Base-by-base conservation (phyloP, 2,329 filamentous ascomycete genomes). In the Epicoccum nigrum region DNA sequence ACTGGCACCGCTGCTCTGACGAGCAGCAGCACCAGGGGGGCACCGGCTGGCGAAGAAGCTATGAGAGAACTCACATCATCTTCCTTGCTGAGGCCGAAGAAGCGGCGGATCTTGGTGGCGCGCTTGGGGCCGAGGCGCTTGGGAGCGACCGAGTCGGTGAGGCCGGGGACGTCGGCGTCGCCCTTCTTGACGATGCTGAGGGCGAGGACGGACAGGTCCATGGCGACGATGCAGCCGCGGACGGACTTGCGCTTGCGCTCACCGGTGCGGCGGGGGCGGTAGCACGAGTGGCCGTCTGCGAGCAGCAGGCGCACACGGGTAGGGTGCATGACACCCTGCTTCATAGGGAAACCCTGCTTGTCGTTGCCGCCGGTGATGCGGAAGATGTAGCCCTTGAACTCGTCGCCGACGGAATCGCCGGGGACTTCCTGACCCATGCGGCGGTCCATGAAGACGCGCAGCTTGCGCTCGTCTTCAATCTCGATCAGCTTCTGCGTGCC, bases 311-410 rank as follows among this genome's bases (percentile, higher is more conserved):
- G 89, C 82, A 97, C 94, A 94, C 94, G 94, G 79, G 90, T 94
- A 74, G 94, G 92, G 81, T 96, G 90, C 86, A 99, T 93, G 79
- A 96, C 90, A 86, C 94, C 94, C 88, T 99, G 95, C 92, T 99
- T 99, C 94, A 99, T 99, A 72, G 94, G 94, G 87, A 99, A 99
- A 84, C 94, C 94, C 86, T 99, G 95, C 91, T 99, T 99, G 90
- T 99, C 94, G 89, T 99, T 99, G 78, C 95, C 94, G 76, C 94
- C 95, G 74, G 94, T 99, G 84, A 99, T 97, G 79, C 87, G 89
- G 88, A 99, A 92, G 84, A 99, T 88, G 86, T 99, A 99, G 81
- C 94, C 94, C 86, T 97, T 97, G 90, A 96, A 99, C 83, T 99
- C 94, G 77, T 97, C 92, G 76, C 94, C 94, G 75, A 99, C 86